A percentile compares a stretch with the other conserved stretches of the same genome.
These are phyloP conservation scores for Aspergillus versicolor DNA, from an alignment of 2,329 filamentous ascomycete genomes.

Conservation along the genomic window DNA sequence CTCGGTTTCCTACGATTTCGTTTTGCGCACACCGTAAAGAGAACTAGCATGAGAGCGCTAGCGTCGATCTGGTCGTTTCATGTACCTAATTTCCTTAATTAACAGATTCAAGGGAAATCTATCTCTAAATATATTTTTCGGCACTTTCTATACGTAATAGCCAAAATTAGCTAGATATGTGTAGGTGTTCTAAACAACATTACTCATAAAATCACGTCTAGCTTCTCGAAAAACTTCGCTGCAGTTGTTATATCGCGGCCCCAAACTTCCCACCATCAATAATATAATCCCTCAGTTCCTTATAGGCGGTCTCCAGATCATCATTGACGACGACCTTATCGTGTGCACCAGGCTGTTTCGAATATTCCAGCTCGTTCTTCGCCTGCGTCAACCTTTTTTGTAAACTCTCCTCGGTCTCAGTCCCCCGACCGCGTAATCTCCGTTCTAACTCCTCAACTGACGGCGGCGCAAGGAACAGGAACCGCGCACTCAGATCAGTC, in stretches of 20 bases:
- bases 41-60: conserved; percentile 28
- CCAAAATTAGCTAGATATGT: background rate
- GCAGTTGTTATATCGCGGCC: conserved; percentile 19
- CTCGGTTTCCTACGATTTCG: conserved; percentile 27
- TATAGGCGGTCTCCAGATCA: conserved; percentile 58
- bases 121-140: conserved; percentile 12
- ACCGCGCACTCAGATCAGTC: conserved; percentile 71
- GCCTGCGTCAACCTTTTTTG: conserved; percentile 68
- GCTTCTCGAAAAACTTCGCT: background rate
- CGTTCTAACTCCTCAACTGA: conserved; percentile 71
- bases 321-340: conserved; percentile 68
- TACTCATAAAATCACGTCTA: background rate
- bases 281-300: conserved; percentile 54
- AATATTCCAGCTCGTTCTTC: conserved; percentile 70
- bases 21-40: conserved; percentile 27
- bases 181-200: background rate
- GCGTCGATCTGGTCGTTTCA: conserved; percentile 28
- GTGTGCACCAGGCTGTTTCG: conserved; percentile 65
- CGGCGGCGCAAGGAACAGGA: conserved; percentile 82
- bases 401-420: conserved; percentile 73
- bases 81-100: conserved; percentile 40
- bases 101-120: conserved; percentile 26
- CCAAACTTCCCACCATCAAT: conserved; percentile 43
- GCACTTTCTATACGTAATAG: conserved; percentile 1
- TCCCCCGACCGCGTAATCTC: conserved; percentile 71